Conservation (phyloP, 1,284 basidiomycete species). For the Trichosporon sp. region DNA sequence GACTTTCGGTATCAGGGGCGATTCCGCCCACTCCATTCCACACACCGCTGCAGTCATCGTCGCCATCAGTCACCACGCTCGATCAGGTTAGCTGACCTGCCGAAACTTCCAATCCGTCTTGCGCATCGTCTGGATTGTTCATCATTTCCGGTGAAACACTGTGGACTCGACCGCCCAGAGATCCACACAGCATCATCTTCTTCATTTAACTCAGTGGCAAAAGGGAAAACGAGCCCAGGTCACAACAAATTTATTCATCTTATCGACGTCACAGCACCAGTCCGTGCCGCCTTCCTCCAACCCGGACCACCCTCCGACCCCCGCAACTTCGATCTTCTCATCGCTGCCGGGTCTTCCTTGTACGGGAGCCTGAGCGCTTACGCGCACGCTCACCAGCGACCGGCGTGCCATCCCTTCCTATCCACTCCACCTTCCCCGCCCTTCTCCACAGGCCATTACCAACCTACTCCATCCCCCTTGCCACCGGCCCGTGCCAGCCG, state of each 20-base stretch:
- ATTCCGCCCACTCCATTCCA: constrained; percentile 3
- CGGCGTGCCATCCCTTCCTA: background rate
- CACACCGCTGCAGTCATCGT: constrained; percentile 3
- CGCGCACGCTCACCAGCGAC: background rate
- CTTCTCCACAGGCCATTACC: background rate
- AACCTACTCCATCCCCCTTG: background rate
- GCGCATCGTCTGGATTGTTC: background rate
- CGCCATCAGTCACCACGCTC: background rate
- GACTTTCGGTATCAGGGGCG: background rate
- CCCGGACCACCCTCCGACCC: background rate
- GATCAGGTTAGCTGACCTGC: background rate
- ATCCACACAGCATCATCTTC: background rate
- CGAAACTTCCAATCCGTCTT: background rate
- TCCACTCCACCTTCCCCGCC: background rate
- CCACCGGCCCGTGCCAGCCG: background rate
- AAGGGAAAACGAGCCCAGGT: background rate
- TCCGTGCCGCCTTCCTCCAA: background rate
- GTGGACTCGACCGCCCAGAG: background rate
- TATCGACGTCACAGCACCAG: background rate
- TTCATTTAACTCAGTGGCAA: background rate
- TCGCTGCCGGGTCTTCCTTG: background rate
- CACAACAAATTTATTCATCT: background rate
- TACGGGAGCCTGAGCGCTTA: background rate
- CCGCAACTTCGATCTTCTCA: background rate
- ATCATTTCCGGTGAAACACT: background rate